These are phyloP conservation scores for Crithidia expoeki DNA, from an alignment of 208 protist species.

Conservation along the genomic window DNA sequence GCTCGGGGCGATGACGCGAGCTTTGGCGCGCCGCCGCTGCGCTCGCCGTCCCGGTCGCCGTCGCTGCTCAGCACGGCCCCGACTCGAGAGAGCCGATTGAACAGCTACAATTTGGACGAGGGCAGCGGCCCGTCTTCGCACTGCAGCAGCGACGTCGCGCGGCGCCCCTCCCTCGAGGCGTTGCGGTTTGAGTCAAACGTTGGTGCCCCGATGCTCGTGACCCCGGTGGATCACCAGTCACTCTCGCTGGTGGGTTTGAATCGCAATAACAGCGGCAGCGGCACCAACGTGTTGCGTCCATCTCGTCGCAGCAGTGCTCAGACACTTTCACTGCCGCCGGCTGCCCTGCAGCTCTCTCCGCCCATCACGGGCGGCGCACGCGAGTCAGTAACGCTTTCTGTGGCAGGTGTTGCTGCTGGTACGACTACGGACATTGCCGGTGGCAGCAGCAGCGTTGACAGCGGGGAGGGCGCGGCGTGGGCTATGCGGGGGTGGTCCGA, in stretches of 20 bases:
- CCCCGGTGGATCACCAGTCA: neutral
- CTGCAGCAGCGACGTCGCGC: constrained; percentile 16
- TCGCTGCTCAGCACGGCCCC: constrained; percentile 4
- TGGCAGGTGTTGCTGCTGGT: neutral
- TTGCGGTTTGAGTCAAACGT: neutral
- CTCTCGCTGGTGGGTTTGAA: neutral
- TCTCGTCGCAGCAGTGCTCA: constrained; percentile 6
- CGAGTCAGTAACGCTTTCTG: neutral
- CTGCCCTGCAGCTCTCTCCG: neutral
- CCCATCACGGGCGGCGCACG: neutral
- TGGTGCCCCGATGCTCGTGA: neutral
- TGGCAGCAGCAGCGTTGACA: neutral
- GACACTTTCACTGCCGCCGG: neutral
- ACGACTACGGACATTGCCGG: neutral
- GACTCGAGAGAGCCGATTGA: constrained; percentile 2
- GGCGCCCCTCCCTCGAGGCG: neutral
- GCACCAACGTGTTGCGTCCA: neutral
- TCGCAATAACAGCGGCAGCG: neutral
- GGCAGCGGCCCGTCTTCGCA: constrained; percentile 2
- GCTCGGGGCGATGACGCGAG: neutral
- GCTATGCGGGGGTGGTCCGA: neutral
- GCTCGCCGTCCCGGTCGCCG: constrained; percentile 1
- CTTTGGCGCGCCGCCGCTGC: neutral
- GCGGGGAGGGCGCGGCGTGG: neutral
- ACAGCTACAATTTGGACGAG: constrained; percentile 13